These are phyloP conservation scores for Aspergillus diversus DNA, from an alignment of 495 filamentous ascomycete genomes.

Conservation along the genomic window DNA sequence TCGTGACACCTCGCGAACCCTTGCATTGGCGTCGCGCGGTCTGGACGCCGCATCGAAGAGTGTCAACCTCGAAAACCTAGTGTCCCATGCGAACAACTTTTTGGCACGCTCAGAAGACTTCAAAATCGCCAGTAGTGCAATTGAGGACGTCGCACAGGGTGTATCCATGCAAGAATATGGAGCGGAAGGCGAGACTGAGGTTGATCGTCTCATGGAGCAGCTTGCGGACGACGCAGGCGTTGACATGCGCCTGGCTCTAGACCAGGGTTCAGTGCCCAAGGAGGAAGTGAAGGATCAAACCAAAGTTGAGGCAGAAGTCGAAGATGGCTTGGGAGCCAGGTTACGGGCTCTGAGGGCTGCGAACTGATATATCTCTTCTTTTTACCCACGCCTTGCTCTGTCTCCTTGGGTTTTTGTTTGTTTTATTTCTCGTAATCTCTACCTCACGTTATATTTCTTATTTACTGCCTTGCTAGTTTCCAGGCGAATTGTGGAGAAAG, in stretches of 20 bases:
- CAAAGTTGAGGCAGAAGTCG: constrained; percentile 40
- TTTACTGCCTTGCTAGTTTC: neutral
- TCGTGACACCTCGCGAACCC: constrained; percentile 50
- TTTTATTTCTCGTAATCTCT: neutral
- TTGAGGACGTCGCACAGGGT: constrained; percentile 52
- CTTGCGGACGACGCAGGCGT: constrained; percentile 53
- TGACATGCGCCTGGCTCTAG: constrained; percentile 46
- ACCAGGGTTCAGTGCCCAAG: constrained; percentile 42
- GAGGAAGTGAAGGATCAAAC: constrained; percentile 45
- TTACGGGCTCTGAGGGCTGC: constrained; percentile 48
- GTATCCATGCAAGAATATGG: constrained; percentile 53
- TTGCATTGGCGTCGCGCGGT: constrained; percentile 47
- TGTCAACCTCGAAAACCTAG: constrained; percentile 49
- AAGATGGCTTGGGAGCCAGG: constrained; percentile 49
- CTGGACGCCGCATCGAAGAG: constrained; percentile 49
- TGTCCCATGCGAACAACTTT: constrained; percentile 53
- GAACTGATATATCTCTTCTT: constrained; percentile 24
- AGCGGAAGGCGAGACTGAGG: constrained; percentile 50
- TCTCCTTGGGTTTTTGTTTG: neutral
- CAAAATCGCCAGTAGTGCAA: constrained; percentile 50
- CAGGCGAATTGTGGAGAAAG: constrained; percentile 7
- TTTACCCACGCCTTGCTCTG: neutral
- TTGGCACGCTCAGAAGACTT: constrained; percentile 51
- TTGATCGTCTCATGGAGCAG: constrained; percentile 53
- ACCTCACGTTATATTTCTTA: neutral